Evolutionary conservation across 176 grass and related monocot species (phyloP).

Genomic region (Secale cereale): DNA sequence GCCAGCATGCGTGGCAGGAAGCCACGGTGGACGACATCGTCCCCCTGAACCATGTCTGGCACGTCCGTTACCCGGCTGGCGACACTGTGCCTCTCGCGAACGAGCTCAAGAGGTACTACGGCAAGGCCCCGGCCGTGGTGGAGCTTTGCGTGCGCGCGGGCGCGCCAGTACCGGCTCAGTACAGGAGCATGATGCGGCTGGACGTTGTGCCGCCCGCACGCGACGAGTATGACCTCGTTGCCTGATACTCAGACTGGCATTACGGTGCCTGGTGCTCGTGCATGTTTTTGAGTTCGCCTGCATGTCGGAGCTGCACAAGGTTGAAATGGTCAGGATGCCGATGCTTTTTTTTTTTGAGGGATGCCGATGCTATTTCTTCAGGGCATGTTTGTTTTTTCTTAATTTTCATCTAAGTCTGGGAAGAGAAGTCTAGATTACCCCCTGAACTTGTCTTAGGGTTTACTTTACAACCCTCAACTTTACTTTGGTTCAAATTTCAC

Average conservation of each 20-base stretch:
- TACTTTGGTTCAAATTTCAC: not conserved
- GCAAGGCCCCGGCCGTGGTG: conserved; percentile 62
- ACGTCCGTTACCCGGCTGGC: not conserved
- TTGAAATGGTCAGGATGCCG: not conserved
- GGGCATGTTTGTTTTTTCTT: not conserved
- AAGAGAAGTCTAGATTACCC: not conserved
- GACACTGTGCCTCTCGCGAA: conserved; percentile 18
- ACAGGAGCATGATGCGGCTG: conserved; percentile 62
- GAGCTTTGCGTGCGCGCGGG: conserved; percentile 59
- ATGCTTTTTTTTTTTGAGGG: no score
- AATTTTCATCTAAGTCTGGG: no score
- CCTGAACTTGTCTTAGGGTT: not conserved
- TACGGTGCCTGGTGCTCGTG: not conserved
- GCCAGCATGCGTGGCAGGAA: conserved; percentile 70
- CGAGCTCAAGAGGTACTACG: conserved; percentile 75
- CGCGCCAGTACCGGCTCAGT: conserved; percentile 33
- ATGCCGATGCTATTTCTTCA: not conserved
- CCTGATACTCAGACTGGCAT: not conserved
- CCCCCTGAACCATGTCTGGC: conserved; percentile 62
- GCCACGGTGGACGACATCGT: conserved; percentile 66
- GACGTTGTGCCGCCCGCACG: conserved; percentile 55
- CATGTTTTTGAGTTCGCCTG: not conserved
- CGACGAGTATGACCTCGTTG: conserved; percentile 72
- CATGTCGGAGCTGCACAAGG: not conserved
- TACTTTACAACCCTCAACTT: not conserved